Evolutionary conservation across 2,329 filamentous ascomycete species (phyloP).

Genomic region (Pseudopyricularia javanii): DNA sequence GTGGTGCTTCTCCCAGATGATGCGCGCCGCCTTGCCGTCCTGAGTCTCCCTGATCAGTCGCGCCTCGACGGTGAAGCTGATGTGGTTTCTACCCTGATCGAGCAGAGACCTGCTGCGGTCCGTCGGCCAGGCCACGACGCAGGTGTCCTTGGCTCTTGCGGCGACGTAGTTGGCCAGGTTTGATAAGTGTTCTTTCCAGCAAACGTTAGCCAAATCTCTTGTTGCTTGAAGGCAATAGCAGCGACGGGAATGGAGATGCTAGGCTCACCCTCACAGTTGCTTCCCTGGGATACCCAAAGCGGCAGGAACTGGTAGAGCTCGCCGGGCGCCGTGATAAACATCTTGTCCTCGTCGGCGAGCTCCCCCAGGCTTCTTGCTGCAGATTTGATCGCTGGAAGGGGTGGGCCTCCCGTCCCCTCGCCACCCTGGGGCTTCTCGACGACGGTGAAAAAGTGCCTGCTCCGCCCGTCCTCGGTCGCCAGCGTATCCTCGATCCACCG

Average conservation of each 20-base stretch:
- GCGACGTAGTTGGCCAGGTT: conserved; percentile 12
- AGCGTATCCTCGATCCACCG: conserved; percentile 20
- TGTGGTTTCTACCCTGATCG: conserved; percentile 7
- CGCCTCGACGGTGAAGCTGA: conserved; percentile 14
- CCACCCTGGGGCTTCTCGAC: conserved; percentile 13
- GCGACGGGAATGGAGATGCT: neutral
- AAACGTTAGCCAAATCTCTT: neutral
- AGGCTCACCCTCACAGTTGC: conserved; percentile 19
- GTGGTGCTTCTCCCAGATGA: conserved; percentile 17
- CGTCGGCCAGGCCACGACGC: conserved; percentile 14
- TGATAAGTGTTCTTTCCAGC: conserved; percentile 6
- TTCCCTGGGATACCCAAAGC: conserved; percentile 22
- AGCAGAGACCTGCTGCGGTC: conserved; percentile 10
- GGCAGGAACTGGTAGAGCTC: conserved; percentile 28
- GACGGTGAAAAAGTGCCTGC: conserved; percentile 9
- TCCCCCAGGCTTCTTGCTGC: neutral
- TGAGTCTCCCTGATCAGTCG: conserved; percentile 10
- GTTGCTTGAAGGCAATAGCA: too few species aligned
- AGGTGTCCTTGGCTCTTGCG: conserved; percentile 9
- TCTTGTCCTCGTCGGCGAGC: conserved; percentile 8
- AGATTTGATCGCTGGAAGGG: neutral
- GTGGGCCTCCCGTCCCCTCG: conserved; percentile 4
- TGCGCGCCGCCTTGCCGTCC: conserved; percentile 11
- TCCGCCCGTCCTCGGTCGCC: conserved; percentile 5
- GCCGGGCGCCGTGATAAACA: conserved; percentile 26